phyloP scores from a whole-genome alignment of 768 basidiomycete genomes.

The Leccinum imitatum region DNA sequence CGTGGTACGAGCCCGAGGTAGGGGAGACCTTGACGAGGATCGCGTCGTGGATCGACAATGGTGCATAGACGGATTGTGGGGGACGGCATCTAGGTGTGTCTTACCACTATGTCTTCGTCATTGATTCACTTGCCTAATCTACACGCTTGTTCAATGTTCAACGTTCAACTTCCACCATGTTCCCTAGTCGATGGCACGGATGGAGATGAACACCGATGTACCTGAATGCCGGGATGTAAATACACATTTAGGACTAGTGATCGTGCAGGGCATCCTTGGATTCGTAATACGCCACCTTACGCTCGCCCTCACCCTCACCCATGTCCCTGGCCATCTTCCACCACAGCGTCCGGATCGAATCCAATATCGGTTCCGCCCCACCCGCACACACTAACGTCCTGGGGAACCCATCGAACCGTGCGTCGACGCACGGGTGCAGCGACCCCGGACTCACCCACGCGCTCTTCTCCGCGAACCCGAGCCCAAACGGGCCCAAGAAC shows the following conservation, averaged over 20 bases:
- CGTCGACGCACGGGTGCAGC: slow-evolving; percentile 35
- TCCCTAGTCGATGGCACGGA: too few relatives aligned
- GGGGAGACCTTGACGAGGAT: slow-evolving; percentile 47
- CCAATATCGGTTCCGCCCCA: slow-evolving; percentile 56
- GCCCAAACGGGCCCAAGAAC: slow-evolving; percentile 51
- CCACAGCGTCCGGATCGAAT: slow-evolving; percentile 49
- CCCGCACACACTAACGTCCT: slow-evolving; percentile 60
- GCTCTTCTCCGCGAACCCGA: slow-evolving; percentile 45
- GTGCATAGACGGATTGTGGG: not conserved
- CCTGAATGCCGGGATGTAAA: too few relatives aligned
- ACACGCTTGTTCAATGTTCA: not conserved
- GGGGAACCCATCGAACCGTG: slow-evolving; percentile 56
- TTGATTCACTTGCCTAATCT: not conserved
- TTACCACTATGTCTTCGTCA: too few relatives aligned
- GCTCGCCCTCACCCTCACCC: slow-evolving; percentile 41
- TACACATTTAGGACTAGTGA: too few relatives aligned
- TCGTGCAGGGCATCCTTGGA: slow-evolving; percentile 55
- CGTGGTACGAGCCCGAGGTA: slow-evolving; percentile 57
- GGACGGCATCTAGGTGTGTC: not conserved
- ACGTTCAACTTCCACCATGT: too few relatives aligned
- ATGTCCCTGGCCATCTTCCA: slow-evolving; percentile 54
- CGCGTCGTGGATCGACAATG: slow-evolving; percentile 42
- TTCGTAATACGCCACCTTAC: slow-evolving; percentile 47
- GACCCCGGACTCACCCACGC: slow-evolving; percentile 64
- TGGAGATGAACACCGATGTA: too few relatives aligned